These are phyloP conservation scores for Ceratobasidium sp. DNA, from an alignment of 1,284 basidiomycete species.

Conservation along the genomic window DNA sequence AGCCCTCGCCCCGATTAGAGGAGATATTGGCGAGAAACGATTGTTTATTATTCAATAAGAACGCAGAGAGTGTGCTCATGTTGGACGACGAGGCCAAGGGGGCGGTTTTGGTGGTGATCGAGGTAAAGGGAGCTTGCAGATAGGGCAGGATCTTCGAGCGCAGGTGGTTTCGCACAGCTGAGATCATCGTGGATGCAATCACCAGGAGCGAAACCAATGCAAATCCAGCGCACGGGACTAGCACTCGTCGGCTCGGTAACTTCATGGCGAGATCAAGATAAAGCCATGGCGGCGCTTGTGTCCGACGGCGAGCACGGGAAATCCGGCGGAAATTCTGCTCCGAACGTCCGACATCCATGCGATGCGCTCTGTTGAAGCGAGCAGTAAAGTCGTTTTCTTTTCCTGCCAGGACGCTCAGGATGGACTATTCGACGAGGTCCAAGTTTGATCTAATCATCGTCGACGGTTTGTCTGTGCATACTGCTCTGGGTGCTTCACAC, in stretches of 20 bases:
- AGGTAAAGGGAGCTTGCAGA: conserved; percentile 35
- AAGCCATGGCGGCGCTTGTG: conserved; percentile 3
- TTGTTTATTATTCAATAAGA: conserved; percentile 58
- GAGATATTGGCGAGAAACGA: conserved; percentile 61
- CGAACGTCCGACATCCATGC: conserved; percentile 26
- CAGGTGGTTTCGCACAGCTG: conserved; percentile 24
- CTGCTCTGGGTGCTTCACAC: conserved; percentile 46
- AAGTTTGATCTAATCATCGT: conserved; percentile 51
- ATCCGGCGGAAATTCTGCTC: background rate
- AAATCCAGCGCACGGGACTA: conserved; percentile 27
- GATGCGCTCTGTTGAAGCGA: conserved; percentile 23
- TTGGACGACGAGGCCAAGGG: background rate
- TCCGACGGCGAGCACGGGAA: background rate
- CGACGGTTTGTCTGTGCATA: conserved; percentile 50
- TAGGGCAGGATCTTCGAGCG: conserved; percentile 18
- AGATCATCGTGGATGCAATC: conserved; percentile 41
- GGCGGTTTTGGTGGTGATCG: background rate
- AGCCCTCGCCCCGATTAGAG: conserved; percentile 63
- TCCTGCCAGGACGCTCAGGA: background rate
- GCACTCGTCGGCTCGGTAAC: conserved; percentile 39
- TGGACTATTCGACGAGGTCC: conserved; percentile 10
- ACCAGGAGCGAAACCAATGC: conserved; percentile 20
- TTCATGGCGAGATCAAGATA: conserved; percentile 10
- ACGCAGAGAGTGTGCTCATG: conserved; percentile 53
- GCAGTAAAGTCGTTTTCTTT: background rate